phyloP scores from a whole-genome alignment of 257 asterid genomes.

The Solanum ossicruentum region DNA sequence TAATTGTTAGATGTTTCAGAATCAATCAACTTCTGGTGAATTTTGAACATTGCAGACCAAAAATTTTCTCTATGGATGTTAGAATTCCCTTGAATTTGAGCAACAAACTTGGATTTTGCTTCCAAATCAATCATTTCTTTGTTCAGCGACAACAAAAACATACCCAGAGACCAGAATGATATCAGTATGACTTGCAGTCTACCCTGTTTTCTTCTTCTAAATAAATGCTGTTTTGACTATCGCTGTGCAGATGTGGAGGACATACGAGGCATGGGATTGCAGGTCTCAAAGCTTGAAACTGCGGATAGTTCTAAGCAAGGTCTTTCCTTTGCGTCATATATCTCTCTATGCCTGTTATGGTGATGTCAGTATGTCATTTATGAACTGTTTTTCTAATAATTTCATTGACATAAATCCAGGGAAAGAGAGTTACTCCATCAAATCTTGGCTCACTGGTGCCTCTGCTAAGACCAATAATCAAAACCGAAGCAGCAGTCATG shows the following conservation, averaged over 20 bases:
- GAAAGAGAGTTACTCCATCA: conserved; percentile 51
- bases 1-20: neutral
- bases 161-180: neutral
- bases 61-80: neutral
- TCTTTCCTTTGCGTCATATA: neutral
- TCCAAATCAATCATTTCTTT: neutral
- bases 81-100: neutral
- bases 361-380: neutral
- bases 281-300: conserved; percentile 90
- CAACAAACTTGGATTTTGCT: neutral
- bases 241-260: conserved; percentile 58
- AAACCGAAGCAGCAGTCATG: conserved; percentile 5
- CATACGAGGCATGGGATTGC: conserved; percentile 93
- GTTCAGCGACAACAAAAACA: neutral
- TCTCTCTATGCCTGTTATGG: neutral
- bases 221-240: neutral
- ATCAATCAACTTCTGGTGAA: neutral
- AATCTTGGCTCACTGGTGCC: conserved; percentile 61
- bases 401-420: conserved; percentile 25
- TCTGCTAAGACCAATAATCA: conserved; percentile 26
- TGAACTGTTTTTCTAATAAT: neutral
- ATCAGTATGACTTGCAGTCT: neutral
- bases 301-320: conserved; percentile 52
- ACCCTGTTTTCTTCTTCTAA: neutral
- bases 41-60: neutral